Base-by-base conservation (phyloP, 2,329 filamentous ascomycete genomes). In the Aphanoascus verrucosus region DNA sequence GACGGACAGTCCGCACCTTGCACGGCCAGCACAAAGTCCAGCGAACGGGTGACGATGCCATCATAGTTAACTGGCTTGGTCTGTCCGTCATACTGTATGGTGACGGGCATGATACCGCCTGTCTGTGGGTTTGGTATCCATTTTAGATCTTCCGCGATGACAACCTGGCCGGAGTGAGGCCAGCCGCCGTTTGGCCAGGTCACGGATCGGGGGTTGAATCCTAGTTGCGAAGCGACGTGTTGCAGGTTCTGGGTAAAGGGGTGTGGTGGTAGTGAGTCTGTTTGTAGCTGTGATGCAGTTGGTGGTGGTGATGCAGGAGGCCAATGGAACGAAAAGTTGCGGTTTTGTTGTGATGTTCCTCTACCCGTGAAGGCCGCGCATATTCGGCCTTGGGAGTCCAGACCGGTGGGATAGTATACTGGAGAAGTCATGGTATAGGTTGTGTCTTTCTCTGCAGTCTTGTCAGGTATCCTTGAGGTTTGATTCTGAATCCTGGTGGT, bases 151-250 rank as follows among this genome's bases (percentile, higher is more conserved):
- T 55, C 53, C 6, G 53, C 53, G 4, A 50, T 32, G 4, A 55
- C 51, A 8, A 41, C 40, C n/a, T 47, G 46, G 7, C 53, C 53
- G n/a, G 53, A 50, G 41, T 55, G 53, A 5, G 53, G 53, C 53
- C 53, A 55, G 38, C 31, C 46, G 40, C 53, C 53, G 20, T 55
- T 55, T 1, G 53, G 53, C 53, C 53, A 55, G 2, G 53, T 55
- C 15, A 55, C 42, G 23, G 28, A 38, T 28, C 38, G 35, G 19
- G 23, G 28, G 14, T 54, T 28, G 15, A 54, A 54, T 32, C 12
- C 37, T 9, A 43, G 38, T 6, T 54, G 35, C 8, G 11, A 17
- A 7, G 52, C 52, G 14, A 54, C 23, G 28, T 38, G 43, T 42
- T 54, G n/a, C 17, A 54, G 19, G 31, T 54, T 54, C 19, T 49